These are phyloP conservation scores for Phoma sp. DNA, from an alignment of 2,329 filamentous ascomycete genomes.

Conservation along the genomic window DNA sequence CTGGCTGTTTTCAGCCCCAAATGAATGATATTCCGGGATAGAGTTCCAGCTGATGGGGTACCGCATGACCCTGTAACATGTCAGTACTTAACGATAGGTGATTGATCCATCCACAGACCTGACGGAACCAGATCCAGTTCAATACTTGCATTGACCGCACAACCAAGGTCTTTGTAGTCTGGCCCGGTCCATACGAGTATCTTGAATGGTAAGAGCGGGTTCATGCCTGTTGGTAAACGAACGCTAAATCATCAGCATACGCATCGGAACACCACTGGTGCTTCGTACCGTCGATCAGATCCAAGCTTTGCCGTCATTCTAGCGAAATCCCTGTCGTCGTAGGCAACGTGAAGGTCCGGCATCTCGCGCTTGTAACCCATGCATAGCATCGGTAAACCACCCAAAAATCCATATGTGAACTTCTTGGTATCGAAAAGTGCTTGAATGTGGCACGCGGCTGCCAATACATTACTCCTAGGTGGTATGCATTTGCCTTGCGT, in stretches of 20 bases:
- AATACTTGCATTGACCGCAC: conserved; percentile 33
- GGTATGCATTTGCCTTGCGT: conserved; percentile 24
- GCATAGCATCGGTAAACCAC: conserved; percentile 41
- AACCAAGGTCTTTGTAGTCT: conserved; percentile 35
- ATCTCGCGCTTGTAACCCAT: conserved; percentile 39
- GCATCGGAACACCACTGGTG: background rate
- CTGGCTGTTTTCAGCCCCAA: conserved; percentile 30
- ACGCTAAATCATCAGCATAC: conserved; percentile 31
- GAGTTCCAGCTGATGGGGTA: conserved; percentile 33
- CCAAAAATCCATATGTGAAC: conserved; percentile 39
- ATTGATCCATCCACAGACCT: conserved; percentile 19
- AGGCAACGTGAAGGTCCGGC: conserved; percentile 42
- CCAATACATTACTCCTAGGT: conserved; percentile 36
- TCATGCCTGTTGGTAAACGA: conserved; percentile 37
- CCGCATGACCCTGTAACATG: conserved; percentile 18
- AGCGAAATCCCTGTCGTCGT: conserved; percentile 39
- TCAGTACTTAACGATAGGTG: background rate
- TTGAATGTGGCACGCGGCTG: conserved; percentile 36
- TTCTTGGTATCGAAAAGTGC: conserved; percentile 41
- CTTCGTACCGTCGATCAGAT: conserved; percentile 34
- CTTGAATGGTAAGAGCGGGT: conserved; percentile 38
- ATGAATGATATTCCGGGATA: conserved; percentile 34
- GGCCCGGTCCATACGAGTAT: conserved; percentile 42
- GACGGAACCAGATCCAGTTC: conserved; percentile 42
- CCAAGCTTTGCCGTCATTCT: conserved; percentile 38